These are phyloP conservation scores for Tricholoma flavovirens DNA, from an alignment of 768 basidiomycete species.

Conservation along the genomic window DNA sequence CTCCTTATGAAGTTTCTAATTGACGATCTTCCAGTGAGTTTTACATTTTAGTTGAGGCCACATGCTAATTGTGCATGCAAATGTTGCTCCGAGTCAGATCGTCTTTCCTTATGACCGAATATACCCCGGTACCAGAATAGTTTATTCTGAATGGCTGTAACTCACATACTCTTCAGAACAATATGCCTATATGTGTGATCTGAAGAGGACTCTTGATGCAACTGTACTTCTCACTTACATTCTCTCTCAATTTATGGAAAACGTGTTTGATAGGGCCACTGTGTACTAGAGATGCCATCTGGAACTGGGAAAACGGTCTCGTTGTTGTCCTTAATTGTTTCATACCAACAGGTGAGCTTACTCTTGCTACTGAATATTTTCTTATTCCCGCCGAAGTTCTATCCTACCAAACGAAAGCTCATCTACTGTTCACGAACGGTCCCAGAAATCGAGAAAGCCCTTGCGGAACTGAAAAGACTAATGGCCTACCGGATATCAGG, in stretches of 20 bases:
- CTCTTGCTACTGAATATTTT: background rate
- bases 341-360: conserved; percentile 82
- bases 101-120: conserved; percentile 93
- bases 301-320: conserved; percentile 99
- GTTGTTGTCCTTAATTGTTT: conserved; percentile 89
- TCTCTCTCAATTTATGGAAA: background rate
- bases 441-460: conserved; percentile 97
- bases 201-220: conserved; percentile 94
- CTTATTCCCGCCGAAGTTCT: conserved; percentile 54
- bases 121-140: conserved; percentile 69
- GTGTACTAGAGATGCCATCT: conserved; percentile 99
- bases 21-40: conserved; percentile 69
- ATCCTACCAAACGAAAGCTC: conserved; percentile 87
- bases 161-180: conserved; percentile 55
- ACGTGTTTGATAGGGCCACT: conserved; percentile 70
- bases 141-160: conserved; percentile 4
- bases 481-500: conserved; percentile 79
- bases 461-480: conserved; percentile 89
- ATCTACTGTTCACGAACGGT: conserved; percentile 99
- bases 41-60: background rate
- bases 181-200: conserved; percentile 99
- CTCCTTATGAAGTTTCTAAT: conserved; percentile 72
- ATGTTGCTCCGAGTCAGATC: conserved; percentile 52
- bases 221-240: conserved; percentile 43
- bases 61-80: conserved; percentile 5